Base-by-base conservation (phyloP, 306 rosid species). In the Gastrolobium villosum region DNA sequence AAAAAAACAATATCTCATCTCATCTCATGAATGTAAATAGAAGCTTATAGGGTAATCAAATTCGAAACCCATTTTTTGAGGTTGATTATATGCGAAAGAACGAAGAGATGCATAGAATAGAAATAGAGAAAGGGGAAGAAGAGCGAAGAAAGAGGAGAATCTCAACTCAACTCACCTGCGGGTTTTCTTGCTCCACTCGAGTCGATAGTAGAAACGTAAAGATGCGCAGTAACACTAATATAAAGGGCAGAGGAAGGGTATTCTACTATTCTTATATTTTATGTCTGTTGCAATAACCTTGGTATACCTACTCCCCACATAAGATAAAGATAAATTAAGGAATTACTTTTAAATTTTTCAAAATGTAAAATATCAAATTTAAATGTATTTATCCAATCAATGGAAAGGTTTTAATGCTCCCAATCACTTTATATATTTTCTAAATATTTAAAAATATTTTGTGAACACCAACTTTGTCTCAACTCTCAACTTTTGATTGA, bases 181-280 rank as follows among this genome's bases (percentile, higher is more conserved):
- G 31, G 35, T 36, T 62, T 30, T 39, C 36, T 11, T 62, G n/a
- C 11, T 13, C 32, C 36, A 45, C 48, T 62, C 37, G 68, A 62
- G 68, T 36, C 68, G 68, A 11, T 7, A 37, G 68, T n/a, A 62
- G 68, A 37, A 62, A 62, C 68, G 68, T 10, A 62, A 36, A 30
- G 68, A 62, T 39, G 68, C 68, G 68, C 46, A 37, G 68, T 62
- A 61, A 36, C 45, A 35, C 11, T 61, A 53, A 5, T 20, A 53
- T 26, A 6, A 37, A 62, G 68, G 46, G 68, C 46, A 37, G 30
- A 62, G 68, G 3, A 31, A 61, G 13, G 68, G 46, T 37, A 35
- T 36, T n/a, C n/a, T n/a, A n/a, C n/a, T n/a, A n/a, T n/a, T 62
- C 31, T 5, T 62, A 7, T n/a, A 14, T n/a, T 61, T 2, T 20